Base-by-base conservation (phyloP, 2,329 filamentous ascomycete genomes). In the Fusarium vanettenii region DNA sequence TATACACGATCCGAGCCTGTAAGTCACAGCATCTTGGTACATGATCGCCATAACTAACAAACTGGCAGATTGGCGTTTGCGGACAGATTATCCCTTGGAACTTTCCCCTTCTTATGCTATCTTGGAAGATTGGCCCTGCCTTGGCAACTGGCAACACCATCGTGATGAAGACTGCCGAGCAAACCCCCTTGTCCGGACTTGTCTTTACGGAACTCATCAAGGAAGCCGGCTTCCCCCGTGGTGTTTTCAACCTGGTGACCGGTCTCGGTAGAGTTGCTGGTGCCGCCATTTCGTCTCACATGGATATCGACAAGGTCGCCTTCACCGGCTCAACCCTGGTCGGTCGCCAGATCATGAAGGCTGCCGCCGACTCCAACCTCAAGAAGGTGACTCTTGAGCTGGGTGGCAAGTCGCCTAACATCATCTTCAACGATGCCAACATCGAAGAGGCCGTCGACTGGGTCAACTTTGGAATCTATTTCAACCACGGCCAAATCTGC, bases 41-140 rank as follows among this genome's bases (percentile, higher is more conserved):
- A 20, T 59, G 2, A 18, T 3, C 6, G 25, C 35, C 10, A 5
- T 27, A 35, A 62, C 70, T 77, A 73, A 79, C 62, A 33, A 27
- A 5, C 1, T 27, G 45, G 48, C 59, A 84, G 81, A 87, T 93
- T 73, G 93, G 93, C 83, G 93, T 95, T 69, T 95, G 94, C 83
- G 94, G 92, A 80, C 94, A 97, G 83, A 95, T 96, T 81, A 96
- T 97, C 79, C 94, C 94, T 72, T 95, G 94, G 94, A 96, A 95
- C 87, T 96, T 95, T 86, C 94, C 94, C 9, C 86, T 96, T 55
- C 89, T 94, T 80, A 95, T 95, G 93, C 89, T 89, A 81, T 88
- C 89, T 60, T 97, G 94, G 94, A 97, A 97, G 90, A 91, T 94
- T 73, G 92, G 89, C 67, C 92, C 92, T 56, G 92, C 92, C 52